Conservation (phyloP, 805 yeast genomes). For the Saturnispora mendoncae region DNA sequence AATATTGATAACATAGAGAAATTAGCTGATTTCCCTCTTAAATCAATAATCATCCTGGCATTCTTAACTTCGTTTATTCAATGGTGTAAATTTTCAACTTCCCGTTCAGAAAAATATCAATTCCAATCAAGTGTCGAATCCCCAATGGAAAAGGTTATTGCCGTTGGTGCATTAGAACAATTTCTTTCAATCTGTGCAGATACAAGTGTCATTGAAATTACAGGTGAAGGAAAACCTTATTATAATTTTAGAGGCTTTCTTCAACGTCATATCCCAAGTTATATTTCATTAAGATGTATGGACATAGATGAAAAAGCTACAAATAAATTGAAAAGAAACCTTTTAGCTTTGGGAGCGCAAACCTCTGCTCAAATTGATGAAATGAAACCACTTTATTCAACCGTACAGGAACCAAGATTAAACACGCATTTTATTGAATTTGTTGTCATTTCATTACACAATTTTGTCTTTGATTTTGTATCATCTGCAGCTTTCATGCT, state of each 20-base stretch:
- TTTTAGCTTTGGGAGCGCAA: slow-evolving; percentile 15
- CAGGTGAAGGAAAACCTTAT: slow-evolving; percentile 25
- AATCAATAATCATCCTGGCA: slow-evolving; percentile 39
- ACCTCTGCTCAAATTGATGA: slow-evolving; percentile 26
- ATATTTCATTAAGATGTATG: slow-evolving; percentile 42
- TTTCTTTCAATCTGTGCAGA: slow-evolving; percentile 55
- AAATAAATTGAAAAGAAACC: slow-evolving; percentile 25
- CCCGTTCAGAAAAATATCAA: slow-evolving; percentile 39
- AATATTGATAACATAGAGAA: slow-evolving; percentile 33
- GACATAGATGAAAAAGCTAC: slow-evolving; percentile 41
- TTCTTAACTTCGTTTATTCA: slow-evolving; percentile 52
- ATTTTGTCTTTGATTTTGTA: slow-evolving; percentile 47
- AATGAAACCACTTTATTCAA: slow-evolving; percentile 19
- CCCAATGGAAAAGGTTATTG: slow-evolving; percentile 51
- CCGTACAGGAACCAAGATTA: slow-evolving; percentile 17
- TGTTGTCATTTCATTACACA: slow-evolving; percentile 37
- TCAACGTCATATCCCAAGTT: slow-evolving; percentile 56
- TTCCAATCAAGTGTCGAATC: slow-evolving; percentile 39
- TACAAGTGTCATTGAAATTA: slow-evolving; percentile 27
- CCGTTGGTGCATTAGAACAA: slow-evolving; percentile 64
- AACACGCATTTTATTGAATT: slow-evolving; percentile 27
- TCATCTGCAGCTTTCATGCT: slow-evolving; percentile 57
- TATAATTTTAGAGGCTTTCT: slow-evolving; percentile 60
- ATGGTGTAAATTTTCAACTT: slow-evolving; percentile 52
- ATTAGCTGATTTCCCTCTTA: slow-evolving; percentile 39